Conservation (phyloP, 371 early-diverging fungal species). For the Mortierella sp. region DNA sequence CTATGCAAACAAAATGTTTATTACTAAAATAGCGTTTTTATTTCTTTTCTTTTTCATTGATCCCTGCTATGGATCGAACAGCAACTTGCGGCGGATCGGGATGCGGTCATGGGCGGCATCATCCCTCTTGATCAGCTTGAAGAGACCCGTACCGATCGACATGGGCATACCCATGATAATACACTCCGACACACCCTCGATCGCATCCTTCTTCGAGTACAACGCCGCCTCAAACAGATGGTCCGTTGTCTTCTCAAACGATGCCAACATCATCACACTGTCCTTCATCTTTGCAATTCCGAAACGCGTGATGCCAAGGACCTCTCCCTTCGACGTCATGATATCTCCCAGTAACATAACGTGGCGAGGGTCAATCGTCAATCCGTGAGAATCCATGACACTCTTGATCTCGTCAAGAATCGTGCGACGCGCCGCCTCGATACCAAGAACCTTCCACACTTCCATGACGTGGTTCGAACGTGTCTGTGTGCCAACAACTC, state of each 20-base stretch:
- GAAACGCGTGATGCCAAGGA: constrained; percentile 98
- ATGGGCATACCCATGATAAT: constrained; percentile 99
- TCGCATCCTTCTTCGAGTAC: constrained; percentile 91
- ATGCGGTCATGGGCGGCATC: constrained; percentile 61
- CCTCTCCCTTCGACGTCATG: constrained; percentile 98
- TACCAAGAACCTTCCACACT: constrained; percentile 95
- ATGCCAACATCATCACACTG: constrained; percentile 99
- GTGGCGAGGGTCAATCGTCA: constrained; percentile 98
- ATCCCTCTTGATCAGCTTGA: constrained; percentile 84
- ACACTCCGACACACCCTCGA: constrained; percentile 98
- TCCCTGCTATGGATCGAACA: constrained; percentile 64
- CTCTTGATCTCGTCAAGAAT: constrained; percentile 93
- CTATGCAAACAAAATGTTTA: too few relatives aligned
- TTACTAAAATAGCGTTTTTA: not conserved
- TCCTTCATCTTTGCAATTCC: constrained; percentile 99
- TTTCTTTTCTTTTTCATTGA: not conserved
- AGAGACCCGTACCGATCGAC: constrained; percentile 97
- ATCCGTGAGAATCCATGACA: constrained; percentile 98
- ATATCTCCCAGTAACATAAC: constrained; percentile 98
- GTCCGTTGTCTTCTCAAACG: constrained; percentile 99
- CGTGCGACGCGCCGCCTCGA: constrained; percentile 97
- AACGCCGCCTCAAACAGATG: constrained; percentile 98
- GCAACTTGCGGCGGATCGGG: constrained; percentile 66
- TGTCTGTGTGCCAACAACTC: constrained; percentile 86
- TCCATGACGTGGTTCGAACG: constrained; percentile 96